Evolutionary conservation across 2,329 filamentous ascomycete genomes (phyloP).

Genomic region (Colletotrichum lupini): DNA sequence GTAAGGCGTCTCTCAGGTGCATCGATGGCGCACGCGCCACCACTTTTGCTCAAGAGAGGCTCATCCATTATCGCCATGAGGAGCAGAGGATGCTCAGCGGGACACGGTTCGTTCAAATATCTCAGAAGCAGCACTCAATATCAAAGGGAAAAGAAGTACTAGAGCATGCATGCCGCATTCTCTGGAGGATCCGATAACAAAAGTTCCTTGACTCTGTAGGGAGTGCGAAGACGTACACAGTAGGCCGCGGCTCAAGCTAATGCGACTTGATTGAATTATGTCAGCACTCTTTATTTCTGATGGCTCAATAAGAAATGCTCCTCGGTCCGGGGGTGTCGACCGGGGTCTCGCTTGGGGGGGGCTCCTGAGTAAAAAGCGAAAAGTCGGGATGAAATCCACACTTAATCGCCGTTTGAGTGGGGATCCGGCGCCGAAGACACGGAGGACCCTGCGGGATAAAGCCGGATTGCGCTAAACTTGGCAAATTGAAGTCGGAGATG

Average conservation of each 20-base stretch:
- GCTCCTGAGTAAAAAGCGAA: neutral
- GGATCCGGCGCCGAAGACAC: conserved; percentile 11
- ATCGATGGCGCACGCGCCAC: no score
- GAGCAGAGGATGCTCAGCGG: no score
- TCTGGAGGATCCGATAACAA: neutral
- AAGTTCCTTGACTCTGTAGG: neutral
- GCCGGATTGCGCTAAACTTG: neutral
- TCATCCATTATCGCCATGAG: no score
- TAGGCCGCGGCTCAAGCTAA: neutral
- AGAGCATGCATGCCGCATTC: neutral
- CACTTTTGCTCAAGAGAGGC: no score
- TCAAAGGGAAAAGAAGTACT: no score
- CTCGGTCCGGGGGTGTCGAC: neutral
- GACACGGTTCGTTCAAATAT: no score
- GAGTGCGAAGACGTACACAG: neutral
- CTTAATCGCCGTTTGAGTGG: neutral
- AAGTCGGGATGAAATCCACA: conserved; percentile 18
- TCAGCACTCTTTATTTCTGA: neutral
- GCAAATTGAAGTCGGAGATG: neutral
- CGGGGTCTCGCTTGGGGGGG: conserved; percentile 18
- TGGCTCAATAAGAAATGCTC: neutral
- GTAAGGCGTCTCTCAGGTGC: neutral
- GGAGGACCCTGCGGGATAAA: neutral
- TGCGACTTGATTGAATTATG: neutral
- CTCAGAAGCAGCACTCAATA: no score